Percentiles rank a stretch among this genome's conserved stretches.
phyloP scores from a whole-genome alignment of 2,329 filamentous ascomycete genomes.

The Colletotrichum spaethianum region DNA sequence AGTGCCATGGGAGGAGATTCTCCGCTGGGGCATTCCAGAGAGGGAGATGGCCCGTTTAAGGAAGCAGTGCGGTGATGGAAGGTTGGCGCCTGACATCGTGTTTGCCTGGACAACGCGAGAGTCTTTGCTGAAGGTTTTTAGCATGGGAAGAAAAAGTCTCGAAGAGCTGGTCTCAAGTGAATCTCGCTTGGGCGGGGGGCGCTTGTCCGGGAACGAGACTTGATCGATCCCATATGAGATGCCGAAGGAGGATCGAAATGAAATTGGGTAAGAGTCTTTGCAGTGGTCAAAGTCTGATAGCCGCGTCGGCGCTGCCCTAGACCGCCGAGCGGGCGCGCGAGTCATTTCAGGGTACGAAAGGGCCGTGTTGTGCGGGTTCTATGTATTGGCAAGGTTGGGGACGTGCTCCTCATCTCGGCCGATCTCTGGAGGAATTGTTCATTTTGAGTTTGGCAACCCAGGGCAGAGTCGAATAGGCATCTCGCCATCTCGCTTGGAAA shows the following conservation, averaged over 20 bases:
- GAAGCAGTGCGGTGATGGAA: slow-evolving; percentile 20
- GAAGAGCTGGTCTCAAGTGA: slow-evolving; percentile 2
- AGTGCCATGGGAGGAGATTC: slow-evolving; percentile 3
- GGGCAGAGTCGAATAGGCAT: slow-evolving; percentile 3
- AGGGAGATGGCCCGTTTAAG: slow-evolving; percentile 27
- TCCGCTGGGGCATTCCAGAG: slow-evolving; percentile 2
- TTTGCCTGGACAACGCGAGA: slow-evolving; percentile 9
- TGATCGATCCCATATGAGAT: slow-evolving; percentile 38
- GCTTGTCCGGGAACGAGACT: slow-evolving; percentile 23
- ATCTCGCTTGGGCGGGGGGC: slow-evolving; percentile 27
- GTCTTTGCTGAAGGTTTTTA: slow-evolving; percentile 7
- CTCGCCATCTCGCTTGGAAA: slow-evolving; percentile 15
- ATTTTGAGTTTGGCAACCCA: slow-evolving; percentile 20
- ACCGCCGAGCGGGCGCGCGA: slow-evolving; percentile 24
- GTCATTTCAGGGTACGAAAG: slow-evolving; percentile 26
- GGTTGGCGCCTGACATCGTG: slow-evolving; percentile 7
- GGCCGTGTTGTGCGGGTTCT: not conserved
- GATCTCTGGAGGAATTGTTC: slow-evolving; percentile 14
- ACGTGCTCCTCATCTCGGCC: slow-evolving; percentile 27
- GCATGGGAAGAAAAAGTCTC: not conserved
- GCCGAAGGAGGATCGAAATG: slow-evolving; percentile 22
- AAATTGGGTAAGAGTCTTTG: slow-evolving; percentile 5
- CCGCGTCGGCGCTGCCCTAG: not conserved
- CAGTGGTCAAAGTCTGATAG: slow-evolving; percentile 20
- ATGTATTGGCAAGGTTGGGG: slow-evolving; percentile 11